phyloP scores from a whole-genome alignment of 2,329 filamentous ascomycete genomes.

The Paracorniculantispora psalliotae region DNA sequence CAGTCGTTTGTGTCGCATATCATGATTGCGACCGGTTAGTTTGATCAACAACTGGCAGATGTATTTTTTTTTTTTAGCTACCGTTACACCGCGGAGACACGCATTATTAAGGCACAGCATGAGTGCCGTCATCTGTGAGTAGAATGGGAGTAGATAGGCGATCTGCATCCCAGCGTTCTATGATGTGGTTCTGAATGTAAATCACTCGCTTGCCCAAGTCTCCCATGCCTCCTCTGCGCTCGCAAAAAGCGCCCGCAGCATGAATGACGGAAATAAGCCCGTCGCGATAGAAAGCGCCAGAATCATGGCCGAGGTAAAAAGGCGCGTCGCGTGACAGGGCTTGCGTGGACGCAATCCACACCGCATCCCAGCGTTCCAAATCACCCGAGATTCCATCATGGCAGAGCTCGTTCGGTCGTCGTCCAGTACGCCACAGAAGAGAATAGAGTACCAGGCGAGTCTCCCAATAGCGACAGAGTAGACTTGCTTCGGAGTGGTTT shows the following conservation, averaged over 20 bases:
- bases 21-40: too few species aligned
- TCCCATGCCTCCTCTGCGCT: not conserved
- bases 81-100: too few species aligned
- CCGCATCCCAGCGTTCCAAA: not conserved
- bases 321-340: not conserved
- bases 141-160: not conserved
- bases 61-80: too few species aligned
- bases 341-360: not conserved
- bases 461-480: not conserved
- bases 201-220: not conserved
- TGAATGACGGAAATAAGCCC: not conserved
- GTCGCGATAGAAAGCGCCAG: not conserved
- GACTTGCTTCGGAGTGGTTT: not conserved
- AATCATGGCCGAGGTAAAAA: not conserved
- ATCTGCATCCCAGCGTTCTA: not conserved
- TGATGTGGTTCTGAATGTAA: not conserved
- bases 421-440: not conserved
- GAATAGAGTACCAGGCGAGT: not conserved
- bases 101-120: not conserved
- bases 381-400: not conserved
- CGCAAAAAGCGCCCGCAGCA: not conserved
- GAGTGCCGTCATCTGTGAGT: not conserved
- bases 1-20: too few species aligned
- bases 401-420: not conserved
- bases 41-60: too few species aligned